Base-by-base conservation (phyloP, 1,284 basidiomycete genomes). In the Takashimella tepidaria region DNA sequence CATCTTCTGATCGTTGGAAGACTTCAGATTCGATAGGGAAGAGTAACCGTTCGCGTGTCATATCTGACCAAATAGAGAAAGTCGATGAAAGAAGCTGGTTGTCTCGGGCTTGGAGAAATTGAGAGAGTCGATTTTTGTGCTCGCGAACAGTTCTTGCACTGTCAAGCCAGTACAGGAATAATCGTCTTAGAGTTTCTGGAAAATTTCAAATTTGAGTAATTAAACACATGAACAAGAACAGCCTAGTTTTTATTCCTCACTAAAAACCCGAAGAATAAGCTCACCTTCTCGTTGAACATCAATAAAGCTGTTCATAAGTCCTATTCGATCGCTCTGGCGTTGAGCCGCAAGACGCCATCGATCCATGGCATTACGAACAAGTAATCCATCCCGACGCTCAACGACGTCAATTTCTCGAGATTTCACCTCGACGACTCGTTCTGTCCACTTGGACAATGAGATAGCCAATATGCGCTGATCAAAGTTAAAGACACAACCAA, bases 381-480 rank as follows among this genome's bases (percentile, higher is more conserved):
- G 41, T 0, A 13, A 23, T 3, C 47, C 49, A 43, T 64, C 60
- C 10, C 66, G 61, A 26, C 61, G 53, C 37, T 67, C 63, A 0
- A 61, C 53, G 1, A 67, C 59, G 24, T 67, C 63, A 1, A 71
- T 54, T 51, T 74, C 68, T 2, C 64, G 62, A 12, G 69, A 61
- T 55, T 74, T 73, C 55, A 73, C 54, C 41, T 65, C 64, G 4
- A 74, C 58, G 25, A 73, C 67, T 6, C 65, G 57, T 11, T 57
- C 56, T 2, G 68, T 70, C 70, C 70, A 73, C 12, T 51, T 53
- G 0, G 56, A 49, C 5, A 72, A 54, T 13, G 47, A 31, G 0
- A 20, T 31, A 6, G 53, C 49, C n/a, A 65, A 22, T 5, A 61
- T 41, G 1, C 54, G 57, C 57, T 63, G 42, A 2, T 47, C 5